phyloP scores from a whole-genome alignment of 148 eudicot species.

The Persicaria maculosa region DNA sequence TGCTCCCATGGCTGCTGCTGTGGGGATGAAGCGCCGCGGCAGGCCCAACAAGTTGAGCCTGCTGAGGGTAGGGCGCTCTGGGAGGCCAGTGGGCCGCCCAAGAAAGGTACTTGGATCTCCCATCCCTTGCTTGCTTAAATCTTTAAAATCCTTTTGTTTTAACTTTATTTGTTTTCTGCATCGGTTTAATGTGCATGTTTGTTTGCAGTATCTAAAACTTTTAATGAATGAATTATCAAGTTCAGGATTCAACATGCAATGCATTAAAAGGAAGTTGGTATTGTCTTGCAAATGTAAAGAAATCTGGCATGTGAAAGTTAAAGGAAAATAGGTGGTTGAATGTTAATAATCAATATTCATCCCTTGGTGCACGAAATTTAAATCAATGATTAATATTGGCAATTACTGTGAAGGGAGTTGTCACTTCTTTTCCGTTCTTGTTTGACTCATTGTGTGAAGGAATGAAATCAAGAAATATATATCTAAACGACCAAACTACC shows the following conservation, averaged over 20 bases:
- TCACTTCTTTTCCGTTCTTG: neutral
- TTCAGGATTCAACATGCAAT: neutral
- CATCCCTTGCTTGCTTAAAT: neutral
- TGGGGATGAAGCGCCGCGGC: constrained; percentile 15
- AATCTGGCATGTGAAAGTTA: neutral
- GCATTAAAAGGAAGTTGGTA: neutral
- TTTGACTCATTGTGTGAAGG: neutral
- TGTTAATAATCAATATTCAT: no score
- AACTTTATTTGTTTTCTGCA: neutral
- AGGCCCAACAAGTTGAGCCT: constrained; percentile 26
- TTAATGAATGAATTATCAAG: neutral
- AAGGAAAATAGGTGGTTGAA: neutral
- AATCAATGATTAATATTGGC: neutral
- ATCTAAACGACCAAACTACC: no score
- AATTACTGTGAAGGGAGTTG: neutral
- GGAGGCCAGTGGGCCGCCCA: constrained; percentile 32
- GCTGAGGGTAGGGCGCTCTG: constrained; percentile 21
- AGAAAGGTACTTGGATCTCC: constrained; percentile 21
- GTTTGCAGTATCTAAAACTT: no score
- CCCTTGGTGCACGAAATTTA: neutral
- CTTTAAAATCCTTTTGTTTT: neutral
- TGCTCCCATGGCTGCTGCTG: constrained; percentile 6
- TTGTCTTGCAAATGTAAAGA: neutral
- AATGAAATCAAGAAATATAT: neutral
- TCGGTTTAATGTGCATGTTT: no score